Base-by-base conservation (phyloP, 768 basidiomycete genomes). In the Hysterangium stoloniferum region DNA sequence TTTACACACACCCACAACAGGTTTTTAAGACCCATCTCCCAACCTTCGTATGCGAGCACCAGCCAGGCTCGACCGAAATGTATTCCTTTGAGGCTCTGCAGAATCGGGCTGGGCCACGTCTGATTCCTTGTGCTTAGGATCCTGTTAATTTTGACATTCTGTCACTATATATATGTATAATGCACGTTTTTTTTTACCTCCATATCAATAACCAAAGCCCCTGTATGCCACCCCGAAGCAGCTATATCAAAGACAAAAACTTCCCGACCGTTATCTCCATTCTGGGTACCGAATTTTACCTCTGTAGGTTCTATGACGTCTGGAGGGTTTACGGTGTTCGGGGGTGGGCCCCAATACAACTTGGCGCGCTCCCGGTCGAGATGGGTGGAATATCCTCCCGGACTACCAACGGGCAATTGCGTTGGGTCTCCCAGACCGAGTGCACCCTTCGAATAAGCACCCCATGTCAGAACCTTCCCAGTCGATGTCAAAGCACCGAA, bases 211-310 rank as follows among this genome's bases (percentile, higher is more conserved):
- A 89, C 87, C 41, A 97, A 69, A 1, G 91, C 90, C 6, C 91
- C 93, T 50, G 78, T 86, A 59, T 97, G 94, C 93, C 92, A 95
- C 8, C 94, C 94, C 0, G 80, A 76, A 2, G 93, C 89, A 4
- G 89, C 77, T 4, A 83, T 80, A 1, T 77, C 77, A 57, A 95
- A 86, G 57, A 87, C 90, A 60, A 87, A 96, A 42, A 81, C 71
- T 52, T 71, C 78, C 19, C 62, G 64, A 42, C 64, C 68, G 58
- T 72, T 75, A 48, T 64, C 66, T n/a, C 63, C 70, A 55, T 80
- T 73, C 15, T 20, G 19, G 12, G 36, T 50, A 57, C 82, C 81
- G 59, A 94, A 94, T 53, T 73, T 68, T 36, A 94, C 83, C 63
- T 80, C 78, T 1, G 81, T 75, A 0, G 91, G 91, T 12, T 72